Base-by-base conservation (phyloP, 2,329 filamentous ascomycete species). In the Aspergillus oerlinghausenensis region DNA sequence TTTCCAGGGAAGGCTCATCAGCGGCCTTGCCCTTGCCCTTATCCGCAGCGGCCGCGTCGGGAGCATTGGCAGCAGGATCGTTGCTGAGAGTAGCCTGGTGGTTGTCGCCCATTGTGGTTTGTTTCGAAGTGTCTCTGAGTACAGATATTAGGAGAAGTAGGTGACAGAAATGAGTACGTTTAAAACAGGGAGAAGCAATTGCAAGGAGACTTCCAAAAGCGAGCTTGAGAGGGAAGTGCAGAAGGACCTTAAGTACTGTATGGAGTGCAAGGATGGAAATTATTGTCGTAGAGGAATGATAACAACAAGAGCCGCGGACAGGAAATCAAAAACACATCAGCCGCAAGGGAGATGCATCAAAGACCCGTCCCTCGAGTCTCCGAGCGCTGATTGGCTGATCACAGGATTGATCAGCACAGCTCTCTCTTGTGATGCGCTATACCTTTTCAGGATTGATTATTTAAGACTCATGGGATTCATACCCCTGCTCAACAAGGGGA, bases 21-120 rank as follows among this genome's bases (percentile, higher is more conserved):
- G 78, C 72, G 43, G 84, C 87, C 82, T 96, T 96, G 79, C 91
- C 67, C 82, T 96, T 96, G 77, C 90, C 90, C 83, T 96, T 96
- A 74, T 80, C 78, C 68, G 85, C 81, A 60, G 79, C 72, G 60
- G 71, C 64, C 29, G 66, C 68, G 55, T 71, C 69, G 56, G 69
- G 60, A 49, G 67, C 61, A 62, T 67, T 66, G 56, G 74, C 70
- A 60, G 79, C 73, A 61, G 82, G 70, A 63, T 73, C 65, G 57
- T 66, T 66, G 64, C 61, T 64, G n/a, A 66, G 60, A 45, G 66
- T 60, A 49, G 61, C 55, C 52, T 60, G 59, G 51, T 65, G 67
- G 65, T 70, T 66, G 61, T 72, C 72, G 65, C 70, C 67, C 73
- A 75, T 75, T 54, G 51, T 70, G 64, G 51, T 49, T 29, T 55